phyloP scores from a whole-genome alignment of 116 monocot genomes.

The Posidonia oceanica region DNA sequence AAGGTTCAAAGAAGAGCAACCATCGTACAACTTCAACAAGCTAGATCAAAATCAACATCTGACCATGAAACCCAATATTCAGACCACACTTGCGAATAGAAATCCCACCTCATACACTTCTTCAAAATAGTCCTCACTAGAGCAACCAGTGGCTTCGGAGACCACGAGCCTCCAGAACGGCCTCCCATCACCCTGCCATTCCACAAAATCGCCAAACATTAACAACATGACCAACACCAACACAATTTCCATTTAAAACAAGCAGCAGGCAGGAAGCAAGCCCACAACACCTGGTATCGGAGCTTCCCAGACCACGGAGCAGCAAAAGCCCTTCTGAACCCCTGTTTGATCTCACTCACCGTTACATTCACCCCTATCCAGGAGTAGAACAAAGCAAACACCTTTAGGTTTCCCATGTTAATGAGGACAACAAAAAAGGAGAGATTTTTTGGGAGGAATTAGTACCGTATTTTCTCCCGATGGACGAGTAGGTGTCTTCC shows the following conservation, averaged over 20 bases:
- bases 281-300: conserved; percentile 52
- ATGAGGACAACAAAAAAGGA: background rate
- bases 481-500: conserved; percentile 73
- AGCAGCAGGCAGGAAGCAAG: background rate
- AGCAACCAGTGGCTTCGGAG: conserved; percentile 72
- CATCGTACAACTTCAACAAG: background rate
- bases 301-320: conserved; percentile 85
- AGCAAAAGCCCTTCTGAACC: conserved; percentile 72
- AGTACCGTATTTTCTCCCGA: conserved; percentile 62
- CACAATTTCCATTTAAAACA: background rate
- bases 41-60: background rate
- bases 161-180: conserved; percentile 81
- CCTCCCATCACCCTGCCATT: conserved; percentile 65
- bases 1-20: background rate
- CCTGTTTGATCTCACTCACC: conserved; percentile 72
- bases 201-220: background rate
- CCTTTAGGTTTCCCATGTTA: background rate
- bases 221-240: background rate
- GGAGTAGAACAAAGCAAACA: background rate
- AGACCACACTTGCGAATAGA: background rate
- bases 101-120: conserved; percentile 73
- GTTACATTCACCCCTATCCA: conserved; percentile 37
- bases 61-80: background rate
- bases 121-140: conserved; percentile 64
- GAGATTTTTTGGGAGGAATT: background rate